Percentiles rank a stretch among this genome's conserved stretches.
These are phyloP conservation scores for Puya raimondii DNA, from an alignment of 176 grass and related monocot genomes.

Conservation along the genomic window DNA sequence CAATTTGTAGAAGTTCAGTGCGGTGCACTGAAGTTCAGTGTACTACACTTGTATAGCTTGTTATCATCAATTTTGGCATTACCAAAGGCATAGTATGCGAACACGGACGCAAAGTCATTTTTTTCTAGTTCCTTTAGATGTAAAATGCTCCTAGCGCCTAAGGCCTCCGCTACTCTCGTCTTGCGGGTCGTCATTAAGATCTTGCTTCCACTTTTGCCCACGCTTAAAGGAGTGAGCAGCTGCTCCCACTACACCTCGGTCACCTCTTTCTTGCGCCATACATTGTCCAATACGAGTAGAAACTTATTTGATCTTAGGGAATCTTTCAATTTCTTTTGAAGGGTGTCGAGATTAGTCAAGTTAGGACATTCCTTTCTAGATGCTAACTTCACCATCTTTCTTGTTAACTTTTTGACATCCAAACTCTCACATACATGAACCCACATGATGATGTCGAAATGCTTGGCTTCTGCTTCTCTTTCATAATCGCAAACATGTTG, in stretches of 20 bases:
- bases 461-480: too few species aligned
- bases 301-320: too few species aligned
- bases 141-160: neutral
- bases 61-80: neutral
- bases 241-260: slow-evolving; percentile 1
- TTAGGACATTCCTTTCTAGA: neutral
- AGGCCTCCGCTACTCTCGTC: neutral
- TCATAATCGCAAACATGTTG: slow-evolving; percentile 25
- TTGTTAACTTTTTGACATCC: slow-evolving; percentile 7
- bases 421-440: slow-evolving; percentile 23
- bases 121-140: slow-evolving; percentile 15
- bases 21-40: too few species aligned
- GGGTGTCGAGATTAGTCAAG: neutral
- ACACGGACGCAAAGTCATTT: slow-evolving; percentile 4
- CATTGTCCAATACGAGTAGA: too few species aligned
- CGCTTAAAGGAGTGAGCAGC: slow-evolving; percentile 6
- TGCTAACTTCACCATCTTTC: neutral
- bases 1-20: too few species aligned
- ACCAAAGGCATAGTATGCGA: slow-evolving; percentile 22
- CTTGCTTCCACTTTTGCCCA: slow-evolving; percentile 20
- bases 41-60: neutral
- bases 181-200: slow-evolving; percentile 25
- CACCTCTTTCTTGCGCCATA: too few species aligned
- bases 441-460: slow-evolving; percentile 2
- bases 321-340: too few species aligned